Evolutionary conservation across 2,329 filamentous ascomycete genomes (phyloP), one percentile per base, ranked within the genome.

Genomic region (Trichoderma sp.): DNA sequence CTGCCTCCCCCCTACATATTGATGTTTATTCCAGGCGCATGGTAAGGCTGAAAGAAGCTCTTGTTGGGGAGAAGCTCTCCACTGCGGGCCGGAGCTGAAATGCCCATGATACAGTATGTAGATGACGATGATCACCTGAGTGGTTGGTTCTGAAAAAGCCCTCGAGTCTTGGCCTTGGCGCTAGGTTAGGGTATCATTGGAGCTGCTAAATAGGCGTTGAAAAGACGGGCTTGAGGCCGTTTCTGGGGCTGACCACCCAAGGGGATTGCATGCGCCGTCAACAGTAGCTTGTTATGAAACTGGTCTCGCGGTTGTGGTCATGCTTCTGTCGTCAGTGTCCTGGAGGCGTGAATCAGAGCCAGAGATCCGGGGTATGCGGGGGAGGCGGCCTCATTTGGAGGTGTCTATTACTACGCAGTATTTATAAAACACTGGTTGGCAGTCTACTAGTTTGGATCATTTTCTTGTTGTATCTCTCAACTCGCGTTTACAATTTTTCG

Each of bases 41-140:
- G 18, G 34, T 65, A 65, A 52, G 61, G 61, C 51, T 65, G 61
- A 65, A 28, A 56, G 51, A 65, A 32, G 24, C 18, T n/a, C 18
- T 37, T 10, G 28, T 56, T 34, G 54, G 54, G 16, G 21, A 7
- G n/a, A 56, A 5, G 34, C 34, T 52, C 61, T 56, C 61, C 34
- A 56, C 51, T 26, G 5, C 60, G 49, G 49, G 16, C 26, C 5
- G 49, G 24, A 64, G 61, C 61, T 65, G 61, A 65, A 55, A 30
- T 32, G 32, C 5, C 14, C 8, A 18, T 6, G 14, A 37, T 54
- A n/a, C 21, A 3, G 32, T 7, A 26, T 26, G 26, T 65, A 52
- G 16, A 37, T 28, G 2, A 37, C 13, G 51, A 55, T 43, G 34
- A 56, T 65, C 61, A 46, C 61, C 26, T 65, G 61, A 56, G 51